Conservation (phyloP, 129 eudicot species). For the Erigeron canadensis region DNA sequence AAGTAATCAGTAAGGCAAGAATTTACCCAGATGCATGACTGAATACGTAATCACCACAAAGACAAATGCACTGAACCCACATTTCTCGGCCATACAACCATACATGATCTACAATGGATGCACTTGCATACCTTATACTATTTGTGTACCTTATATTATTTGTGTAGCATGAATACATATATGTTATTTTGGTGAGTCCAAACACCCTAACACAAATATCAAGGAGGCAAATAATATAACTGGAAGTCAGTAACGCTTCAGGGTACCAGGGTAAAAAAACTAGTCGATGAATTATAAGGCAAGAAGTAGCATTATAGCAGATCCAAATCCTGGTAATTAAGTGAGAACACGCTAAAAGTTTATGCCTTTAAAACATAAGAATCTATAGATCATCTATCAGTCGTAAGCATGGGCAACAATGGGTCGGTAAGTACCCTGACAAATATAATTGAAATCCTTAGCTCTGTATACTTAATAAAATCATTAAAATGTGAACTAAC, state of each 20-base stretch:
- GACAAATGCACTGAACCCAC: not conserved
- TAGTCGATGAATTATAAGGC: slow-evolving; percentile 5
- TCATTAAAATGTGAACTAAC: not conserved
- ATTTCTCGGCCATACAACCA: slow-evolving; percentile 3
- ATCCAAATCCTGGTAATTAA: not conserved
- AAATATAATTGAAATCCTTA: slow-evolving; percentile 13
- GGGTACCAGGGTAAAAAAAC: not conserved
- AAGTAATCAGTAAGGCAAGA: slow-evolving; percentile 21
- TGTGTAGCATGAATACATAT: not conserved
- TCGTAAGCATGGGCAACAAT: slow-evolving; percentile 2
- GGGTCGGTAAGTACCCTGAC: not conserved
- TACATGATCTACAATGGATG: not conserved
- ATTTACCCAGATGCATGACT: not conserved
- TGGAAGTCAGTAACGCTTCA: not conserved
- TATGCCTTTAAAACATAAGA: slow-evolving; percentile 6
- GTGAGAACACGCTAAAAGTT: not conserved
- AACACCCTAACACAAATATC: slow-evolving; percentile 9
- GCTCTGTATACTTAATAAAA: not conserved
- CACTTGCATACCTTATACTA: not conserved
- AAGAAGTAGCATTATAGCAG: not conserved
- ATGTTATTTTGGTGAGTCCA: not conserved
- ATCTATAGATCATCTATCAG: not conserved
- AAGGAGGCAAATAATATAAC: not conserved
- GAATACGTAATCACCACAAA: not conserved
- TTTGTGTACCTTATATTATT: not conserved